Conservation (phyloP, 805 yeast species). For the Saturnispora besseyi region DNA sequence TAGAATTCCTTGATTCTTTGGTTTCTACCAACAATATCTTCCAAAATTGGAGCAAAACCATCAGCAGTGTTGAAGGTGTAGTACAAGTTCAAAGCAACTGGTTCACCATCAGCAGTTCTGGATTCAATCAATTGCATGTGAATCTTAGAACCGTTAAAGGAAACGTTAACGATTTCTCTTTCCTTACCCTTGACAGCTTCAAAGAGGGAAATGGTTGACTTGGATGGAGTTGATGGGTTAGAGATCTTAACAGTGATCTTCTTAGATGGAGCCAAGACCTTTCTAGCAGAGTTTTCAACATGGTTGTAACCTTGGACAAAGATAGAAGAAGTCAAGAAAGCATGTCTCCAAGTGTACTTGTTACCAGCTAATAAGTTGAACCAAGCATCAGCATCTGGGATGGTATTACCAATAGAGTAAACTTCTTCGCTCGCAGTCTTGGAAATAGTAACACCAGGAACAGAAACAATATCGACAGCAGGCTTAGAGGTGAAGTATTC, state of each 20-base stretch:
- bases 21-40: slow-evolving; percentile 85
- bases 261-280: slow-evolving; percentile 67
- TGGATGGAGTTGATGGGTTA: slow-evolving; percentile 39
- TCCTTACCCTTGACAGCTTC: slow-evolving; percentile 68
- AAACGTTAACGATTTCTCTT: slow-evolving; percentile 58
- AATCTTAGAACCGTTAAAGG: slow-evolving; percentile 45
- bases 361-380: slow-evolving; percentile 73
- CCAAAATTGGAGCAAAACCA: slow-evolving; percentile 95
- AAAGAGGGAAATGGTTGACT: slow-evolving; percentile 52
- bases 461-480: slow-evolving; percentile 32
- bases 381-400: slow-evolving; percentile 48
- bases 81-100: slow-evolving; percentile 68
- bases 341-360: slow-evolving; percentile 79
- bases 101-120: slow-evolving; percentile 69
- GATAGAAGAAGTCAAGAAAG: slow-evolving; percentile 69
- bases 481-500: slow-evolving; percentile 78
- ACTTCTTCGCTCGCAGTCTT: slow-evolving; percentile 25
- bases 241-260: slow-evolving; percentile 53
- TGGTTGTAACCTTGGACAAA: slow-evolving; percentile 81
- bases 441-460: slow-evolving; percentile 32
- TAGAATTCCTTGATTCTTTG: slow-evolving; percentile 89
- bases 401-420: slow-evolving; percentile 31
- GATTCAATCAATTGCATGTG: slow-evolving; percentile 72
- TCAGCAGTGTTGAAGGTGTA: slow-evolving; percentile 74
- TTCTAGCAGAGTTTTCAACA: slow-evolving; percentile 68